Conservation (phyloP, 345 rosid species). For the Citrus medica region DNA sequence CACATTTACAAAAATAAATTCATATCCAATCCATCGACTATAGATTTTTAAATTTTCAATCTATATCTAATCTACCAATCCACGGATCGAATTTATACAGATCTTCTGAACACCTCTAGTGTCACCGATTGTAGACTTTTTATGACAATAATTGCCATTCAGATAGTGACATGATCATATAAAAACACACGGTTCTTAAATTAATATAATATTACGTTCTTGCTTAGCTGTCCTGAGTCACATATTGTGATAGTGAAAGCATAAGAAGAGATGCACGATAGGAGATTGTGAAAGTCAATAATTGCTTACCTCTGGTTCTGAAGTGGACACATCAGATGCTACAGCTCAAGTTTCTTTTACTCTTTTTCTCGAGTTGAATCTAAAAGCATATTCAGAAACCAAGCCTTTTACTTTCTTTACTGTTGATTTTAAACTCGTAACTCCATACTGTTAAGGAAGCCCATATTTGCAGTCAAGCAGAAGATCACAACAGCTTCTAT, state of each 20-base stretch:
- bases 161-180: background rate
- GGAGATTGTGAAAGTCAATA: background rate
- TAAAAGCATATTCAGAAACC: background rate
- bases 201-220: background rate
- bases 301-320: background rate
- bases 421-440: background rate
- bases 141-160: background rate
- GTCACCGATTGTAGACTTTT: background rate
- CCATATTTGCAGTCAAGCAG: too few species aligned
- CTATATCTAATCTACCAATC: too few species aligned
- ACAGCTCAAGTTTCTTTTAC: conserved; percentile 18
- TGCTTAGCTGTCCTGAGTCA: background rate
- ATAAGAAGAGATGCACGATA: background rate
- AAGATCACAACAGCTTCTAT: too few species aligned
- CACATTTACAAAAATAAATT: too few species aligned
- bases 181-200: too few species aligned
- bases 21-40: too few species aligned
- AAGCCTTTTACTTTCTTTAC: conserved; percentile 1
- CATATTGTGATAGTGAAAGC: background rate
- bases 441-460: too few species aligned
- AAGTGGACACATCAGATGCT: conserved; percentile 4
- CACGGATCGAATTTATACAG: too few species aligned
- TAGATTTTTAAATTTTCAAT: too few species aligned
- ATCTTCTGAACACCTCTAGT: too few species aligned
- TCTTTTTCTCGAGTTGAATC: background rate